phyloP scores from a whole-genome alignment of 129 eudicot genomes.

The Flaveria sonorensis region DNA sequence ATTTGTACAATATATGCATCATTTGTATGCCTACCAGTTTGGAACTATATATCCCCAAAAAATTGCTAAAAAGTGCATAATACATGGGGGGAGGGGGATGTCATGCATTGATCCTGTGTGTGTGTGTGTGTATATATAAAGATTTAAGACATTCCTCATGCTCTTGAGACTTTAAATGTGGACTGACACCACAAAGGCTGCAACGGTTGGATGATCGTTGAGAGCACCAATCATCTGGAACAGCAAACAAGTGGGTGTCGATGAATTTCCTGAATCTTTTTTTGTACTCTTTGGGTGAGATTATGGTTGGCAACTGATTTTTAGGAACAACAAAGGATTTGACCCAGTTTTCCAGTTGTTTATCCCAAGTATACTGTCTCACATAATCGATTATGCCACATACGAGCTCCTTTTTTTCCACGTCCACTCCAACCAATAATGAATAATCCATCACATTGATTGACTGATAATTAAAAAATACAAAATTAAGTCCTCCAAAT shows the following conservation, averaged over 20 bases:
- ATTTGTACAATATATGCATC: slow-evolving; percentile 30
- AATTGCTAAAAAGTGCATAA: slow-evolving; percentile 49
- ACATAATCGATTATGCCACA: slow-evolving; percentile 87
- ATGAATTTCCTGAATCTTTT: slow-evolving; percentile 77
- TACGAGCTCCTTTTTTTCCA: slow-evolving; percentile 56
- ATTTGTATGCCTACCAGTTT: slow-evolving; percentile 23
- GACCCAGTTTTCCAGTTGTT: slow-evolving; percentile 84
- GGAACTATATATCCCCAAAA: slow-evolving; percentile 40
- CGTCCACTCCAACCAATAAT: slow-evolving; percentile 80
- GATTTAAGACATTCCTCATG: slow-evolving; percentile 24
- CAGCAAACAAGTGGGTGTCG: slow-evolving; percentile 59
- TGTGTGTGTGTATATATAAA: not conserved
- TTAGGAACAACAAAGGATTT: slow-evolving; percentile 75
- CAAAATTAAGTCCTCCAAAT: not conserved
- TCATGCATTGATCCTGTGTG: not conserved
- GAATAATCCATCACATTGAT: slow-evolving; percentile 87
- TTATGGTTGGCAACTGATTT: slow-evolving; percentile 69
- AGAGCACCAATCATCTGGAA: slow-evolving; percentile 79
- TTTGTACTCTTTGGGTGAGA: slow-evolving; percentile 77
- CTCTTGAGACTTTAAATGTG: slow-evolving; percentile 24
- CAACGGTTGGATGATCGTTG: slow-evolving; percentile 54
- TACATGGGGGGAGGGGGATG: slow-evolving; percentile 29
- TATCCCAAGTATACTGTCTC: slow-evolving; percentile 86
- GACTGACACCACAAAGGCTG: slow-evolving; percentile 37
- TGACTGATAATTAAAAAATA: slow-evolving; percentile 35